Evolutionary conservation across 805 yeast species (phyloP).

Genomic region (Candida stauntonica): DNA sequence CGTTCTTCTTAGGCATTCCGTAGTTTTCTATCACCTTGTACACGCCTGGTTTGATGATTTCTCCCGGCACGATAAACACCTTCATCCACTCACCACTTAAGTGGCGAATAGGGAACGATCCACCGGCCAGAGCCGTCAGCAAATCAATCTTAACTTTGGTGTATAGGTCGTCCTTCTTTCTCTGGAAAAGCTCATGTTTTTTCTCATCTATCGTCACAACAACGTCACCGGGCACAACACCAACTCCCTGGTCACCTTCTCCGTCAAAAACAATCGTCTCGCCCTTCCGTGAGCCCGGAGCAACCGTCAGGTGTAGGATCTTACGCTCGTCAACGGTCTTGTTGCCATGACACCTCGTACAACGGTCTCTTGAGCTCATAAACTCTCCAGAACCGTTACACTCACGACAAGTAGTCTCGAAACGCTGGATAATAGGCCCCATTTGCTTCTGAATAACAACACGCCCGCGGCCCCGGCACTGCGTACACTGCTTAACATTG

Average conservation of each 20-base stretch:
- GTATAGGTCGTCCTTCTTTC: slow-evolving; percentile 42
- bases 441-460: slow-evolving; percentile 35
- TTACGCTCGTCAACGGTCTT: slow-evolving; percentile 46
- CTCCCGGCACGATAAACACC: slow-evolving; percentile 44
- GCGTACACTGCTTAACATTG: slow-evolving; percentile 28
- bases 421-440: slow-evolving; percentile 42
- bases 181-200: slow-evolving; percentile 31
- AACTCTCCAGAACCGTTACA: slow-evolving; percentile 40
- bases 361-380: slow-evolving; percentile 30
- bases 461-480: slow-evolving; percentile 42
- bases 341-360: slow-evolving; percentile 40
- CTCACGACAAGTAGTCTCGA: slow-evolving; percentile 40
- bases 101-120: slow-evolving; percentile 36
- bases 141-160: slow-evolving; percentile 44
- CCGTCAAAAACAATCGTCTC: slow-evolving; percentile 50
- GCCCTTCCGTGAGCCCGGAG: slow-evolving; percentile 52
- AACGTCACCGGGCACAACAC: slow-evolving; percentile 63
- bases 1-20: slow-evolving; percentile 54
- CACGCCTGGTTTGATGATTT: slow-evolving; percentile 45
- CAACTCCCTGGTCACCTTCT: slow-evolving; percentile 61
- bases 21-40: slow-evolving; percentile 44
- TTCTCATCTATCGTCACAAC: slow-evolving; percentile 46
- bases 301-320: slow-evolving; percentile 47
- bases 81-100: slow-evolving; percentile 34
- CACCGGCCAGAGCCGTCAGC: slow-evolving; percentile 56